Conservation (phyloP, 208 protist species). For the Trypanosoma conorhini region DNA sequence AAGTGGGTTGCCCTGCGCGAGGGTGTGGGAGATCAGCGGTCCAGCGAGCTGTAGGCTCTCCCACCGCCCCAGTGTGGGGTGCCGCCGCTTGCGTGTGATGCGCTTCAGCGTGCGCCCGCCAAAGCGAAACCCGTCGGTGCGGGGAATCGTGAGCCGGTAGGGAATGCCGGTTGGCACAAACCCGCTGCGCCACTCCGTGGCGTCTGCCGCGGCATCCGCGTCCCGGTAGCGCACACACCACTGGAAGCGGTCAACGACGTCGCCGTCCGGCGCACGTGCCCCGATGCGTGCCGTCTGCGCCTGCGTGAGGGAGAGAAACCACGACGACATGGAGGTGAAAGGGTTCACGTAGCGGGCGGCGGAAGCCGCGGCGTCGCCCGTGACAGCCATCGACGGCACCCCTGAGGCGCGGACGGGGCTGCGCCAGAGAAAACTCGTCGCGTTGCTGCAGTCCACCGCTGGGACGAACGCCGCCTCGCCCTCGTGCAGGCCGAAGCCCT, state of each 20-base stretch:
- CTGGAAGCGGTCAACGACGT: conserved; percentile 46
- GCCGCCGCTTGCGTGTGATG: conserved; percentile 42
- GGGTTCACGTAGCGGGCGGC: conserved; percentile 53
- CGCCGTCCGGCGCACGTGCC: conserved; percentile 22
- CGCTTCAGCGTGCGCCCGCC: conserved; percentile 26
- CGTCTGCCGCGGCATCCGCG: conserved; percentile 13
- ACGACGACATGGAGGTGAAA: conserved; percentile 56
- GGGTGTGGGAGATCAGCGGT: conserved; percentile 48
- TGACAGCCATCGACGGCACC: conserved; percentile 43
- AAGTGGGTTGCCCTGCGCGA: conserved; percentile 50
- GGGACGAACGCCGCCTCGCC: conserved; percentile 54
- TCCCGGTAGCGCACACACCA: conserved; percentile 67
- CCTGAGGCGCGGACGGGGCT: conserved; percentile 46
- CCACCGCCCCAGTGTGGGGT: conserved; percentile 53
- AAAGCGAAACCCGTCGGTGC: conserved; percentile 45
- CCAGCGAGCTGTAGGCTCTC: conserved; percentile 54
- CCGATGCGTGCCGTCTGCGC: conserved; percentile 54
- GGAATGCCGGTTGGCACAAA: conserved; percentile 61
- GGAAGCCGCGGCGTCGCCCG: neutral
- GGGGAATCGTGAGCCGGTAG: conserved; percentile 57
- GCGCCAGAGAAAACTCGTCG: conserved; percentile 68
- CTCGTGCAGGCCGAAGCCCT: conserved; percentile 62
- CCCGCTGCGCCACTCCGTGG: conserved; percentile 17
- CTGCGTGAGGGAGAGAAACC: conserved; percentile 56
- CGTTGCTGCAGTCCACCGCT: conserved; percentile 64